Evolutionary conservation across 306 rosid genomes (phyloP), one percentile per base, ranked within the genome.

Genomic region (Hippophae tibetana): DNA sequence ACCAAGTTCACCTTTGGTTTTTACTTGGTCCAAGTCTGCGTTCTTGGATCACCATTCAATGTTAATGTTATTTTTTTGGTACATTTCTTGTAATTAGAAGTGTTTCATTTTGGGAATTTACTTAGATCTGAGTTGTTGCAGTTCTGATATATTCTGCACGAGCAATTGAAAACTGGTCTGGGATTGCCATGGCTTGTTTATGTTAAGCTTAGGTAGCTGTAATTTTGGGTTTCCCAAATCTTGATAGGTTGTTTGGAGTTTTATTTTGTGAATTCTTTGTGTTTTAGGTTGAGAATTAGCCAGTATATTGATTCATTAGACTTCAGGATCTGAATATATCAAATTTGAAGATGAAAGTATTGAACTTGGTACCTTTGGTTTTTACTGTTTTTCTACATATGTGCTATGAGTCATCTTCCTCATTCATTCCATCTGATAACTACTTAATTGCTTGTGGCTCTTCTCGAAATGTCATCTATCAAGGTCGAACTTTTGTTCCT

Each of bases 391-490:
- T 78, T 60, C 10, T 84, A 10, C 67, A 76, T 66, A 13, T 66
- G 61, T 46, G 76, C 53, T 64, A 62, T 66, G 71, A 64, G 61
- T 80, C 92, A n/a, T 79, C 61, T 61, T 79, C 92, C 63, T 57
- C 69, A 6, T 81, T 68, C 69, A 72, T 67, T 70, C 95, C 96
- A 56, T 47, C 54, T 49, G 95, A 90, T 67, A 87, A 85, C 76
- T 87, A 85, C 73, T 63, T 87, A 59, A 78, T 90, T 70, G 81
- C 86, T 44, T 90, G 98, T 66, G 98, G 98, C 63, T 79, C 98
- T 31, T 57, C 89, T 0, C 69, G 77, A 66, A 83, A 57, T 42
- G 67, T 90, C 61, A 72, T 67, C 65, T 90, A 77, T 54, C 94
- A 85, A 74, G 84, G 69, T 42, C 81, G 92, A 11, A 84, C 81